Base-by-base conservation (phyloP, 2,329 filamentous ascomycete genomes). In the Aspergillus cejpii region DNA sequence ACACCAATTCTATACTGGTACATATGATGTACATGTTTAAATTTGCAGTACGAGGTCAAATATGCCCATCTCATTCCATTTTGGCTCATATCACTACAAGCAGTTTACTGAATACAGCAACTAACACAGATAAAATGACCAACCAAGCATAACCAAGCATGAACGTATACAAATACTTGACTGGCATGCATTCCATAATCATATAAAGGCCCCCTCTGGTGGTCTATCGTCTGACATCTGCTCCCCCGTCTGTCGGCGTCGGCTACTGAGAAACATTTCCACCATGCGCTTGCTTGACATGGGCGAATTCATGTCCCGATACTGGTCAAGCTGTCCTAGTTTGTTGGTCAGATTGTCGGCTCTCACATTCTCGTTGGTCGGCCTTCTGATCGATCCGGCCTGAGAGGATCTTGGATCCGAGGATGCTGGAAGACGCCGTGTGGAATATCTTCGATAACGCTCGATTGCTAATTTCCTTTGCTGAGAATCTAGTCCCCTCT, bases 221-320 rank as follows among this genome's bases (percentile, higher is more conserved):
- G 41, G 38, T 12, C 51, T 52, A 6, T 51, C 50, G 8, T 57
- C 52, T 3, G 52, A 46, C 6, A 39, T 29, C 7, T 48, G 54
- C 14, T 34, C 37, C 3, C 44, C 57, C 45, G 48, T 56, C 37
- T 53, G 56, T 24, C 42, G 56, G 3, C 62, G 63, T 27, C 64
- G 60, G 45, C 61, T 65, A 29, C 59, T 53, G 51, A 68, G 47
- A 46, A 68, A 68, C 39, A 59, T 44, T 27, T 68, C 65, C 36
- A 68, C 64, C 65, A 68, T 66, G 15, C 49, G 56, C 41, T 67
- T 66, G 48, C 60, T 64, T 21, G 61, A 62, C 7, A 65, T 58
- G 1, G 56, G 55, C 2, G 56, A 53, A 31, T 56, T 54, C 24
- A 50, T 34, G 14, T 53, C 57, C 37, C 60, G 54, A 5, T 55